Percentiles rank a stretch among this genome's conserved stretches.
These are phyloP conservation scores for Chlamydomonas urium DNA, from an alignment of 139 green algal species.

Conservation along the genomic window DNA sequence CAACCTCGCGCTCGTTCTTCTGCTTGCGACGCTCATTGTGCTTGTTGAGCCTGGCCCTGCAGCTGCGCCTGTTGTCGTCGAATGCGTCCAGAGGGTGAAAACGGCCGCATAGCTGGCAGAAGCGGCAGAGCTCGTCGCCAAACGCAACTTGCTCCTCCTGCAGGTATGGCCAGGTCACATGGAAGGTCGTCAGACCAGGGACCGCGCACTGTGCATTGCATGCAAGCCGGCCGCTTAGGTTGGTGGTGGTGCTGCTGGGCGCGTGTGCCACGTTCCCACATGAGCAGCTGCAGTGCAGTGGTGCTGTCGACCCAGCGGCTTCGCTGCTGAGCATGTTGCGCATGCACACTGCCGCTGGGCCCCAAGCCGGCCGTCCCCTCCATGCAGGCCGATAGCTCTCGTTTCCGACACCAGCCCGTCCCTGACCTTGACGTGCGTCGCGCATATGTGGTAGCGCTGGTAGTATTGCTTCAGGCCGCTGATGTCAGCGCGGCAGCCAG, in stretches of 20 bases:
- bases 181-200: not conserved
- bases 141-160: not conserved
- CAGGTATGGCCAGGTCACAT: not conserved
- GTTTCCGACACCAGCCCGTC: not conserved
- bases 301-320: not conserved
- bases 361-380: not conserved
- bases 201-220: not conserved
- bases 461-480: slow-evolving; percentile 56
- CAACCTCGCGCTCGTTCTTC: no score
- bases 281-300: no score
- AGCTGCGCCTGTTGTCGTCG: slow-evolving; percentile 75
- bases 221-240: no score
- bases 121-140: not conserved
- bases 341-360: not conserved
- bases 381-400: not conserved
- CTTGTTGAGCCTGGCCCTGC: slow-evolving; percentile 58
- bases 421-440: slow-evolving; percentile 53
- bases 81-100: slow-evolving; percentile 80
- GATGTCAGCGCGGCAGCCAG: slow-evolving; percentile 47
- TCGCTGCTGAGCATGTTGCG: not conserved
- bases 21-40: slow-evolving; percentile 62
- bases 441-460: slow-evolving; percentile 70
- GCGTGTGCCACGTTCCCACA: no score
- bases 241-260: no score
- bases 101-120: slow-evolving; percentile 48